These are phyloP conservation scores for Syzygium grande DNA, from an alignment of 345 rosid genomes.

Conservation along the genomic window DNA sequence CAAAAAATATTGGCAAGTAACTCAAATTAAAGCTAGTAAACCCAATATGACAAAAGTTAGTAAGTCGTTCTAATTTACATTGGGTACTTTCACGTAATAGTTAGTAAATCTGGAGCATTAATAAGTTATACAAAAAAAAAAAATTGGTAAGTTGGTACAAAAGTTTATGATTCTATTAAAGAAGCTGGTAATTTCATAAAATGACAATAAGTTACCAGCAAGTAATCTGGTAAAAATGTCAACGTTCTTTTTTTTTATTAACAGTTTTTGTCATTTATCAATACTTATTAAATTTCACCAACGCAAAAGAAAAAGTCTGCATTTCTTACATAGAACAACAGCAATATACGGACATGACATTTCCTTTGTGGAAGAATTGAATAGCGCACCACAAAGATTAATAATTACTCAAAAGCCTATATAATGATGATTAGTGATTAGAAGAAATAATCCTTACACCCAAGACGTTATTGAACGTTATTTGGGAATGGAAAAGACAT, in stretches of 20 bases:
- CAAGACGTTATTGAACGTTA: neutral
- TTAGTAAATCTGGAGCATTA: neutral
- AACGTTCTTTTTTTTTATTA: neutral
- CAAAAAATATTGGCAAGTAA: neutral
- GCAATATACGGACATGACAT: neutral
- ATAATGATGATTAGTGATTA: neutral
- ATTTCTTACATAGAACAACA: neutral
- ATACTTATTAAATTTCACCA: neutral
- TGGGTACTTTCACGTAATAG: neutral
- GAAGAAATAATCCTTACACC: neutral
- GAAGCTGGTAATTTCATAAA: neutral
- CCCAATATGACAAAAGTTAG: neutral
- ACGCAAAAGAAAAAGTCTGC: neutral
- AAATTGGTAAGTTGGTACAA: neutral
- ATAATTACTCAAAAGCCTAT: neutral
- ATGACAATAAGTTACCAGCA: neutral
- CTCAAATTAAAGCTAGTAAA: neutral
- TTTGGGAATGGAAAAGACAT: neutral
- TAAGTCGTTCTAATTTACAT: neutral
- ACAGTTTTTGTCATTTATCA: neutral
- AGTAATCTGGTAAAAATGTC: neutral
- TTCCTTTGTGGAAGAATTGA: neutral
- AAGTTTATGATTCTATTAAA: neutral
- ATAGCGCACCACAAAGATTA: neutral
- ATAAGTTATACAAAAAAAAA: neutral